A percentile compares a stretch with the other conserved stretches of the same genome.
These are phyloP conservation scores for Kickxella alabastrina DNA, from an alignment of 192 early-diverging fungal species.

Conservation along the genomic window DNA sequence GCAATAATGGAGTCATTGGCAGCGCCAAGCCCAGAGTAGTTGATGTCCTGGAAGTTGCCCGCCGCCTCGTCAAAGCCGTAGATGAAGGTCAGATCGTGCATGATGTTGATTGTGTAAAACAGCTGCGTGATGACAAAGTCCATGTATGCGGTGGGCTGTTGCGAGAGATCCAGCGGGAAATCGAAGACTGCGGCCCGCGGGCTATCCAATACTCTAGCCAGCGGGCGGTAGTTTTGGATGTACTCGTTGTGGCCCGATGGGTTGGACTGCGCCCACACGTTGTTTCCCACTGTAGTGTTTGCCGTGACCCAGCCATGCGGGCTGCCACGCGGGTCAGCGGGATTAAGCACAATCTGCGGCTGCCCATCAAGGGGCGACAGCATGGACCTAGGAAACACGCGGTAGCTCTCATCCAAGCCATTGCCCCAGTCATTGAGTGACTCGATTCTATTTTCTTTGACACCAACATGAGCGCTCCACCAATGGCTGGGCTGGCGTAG, in stretches of 20 bases:
- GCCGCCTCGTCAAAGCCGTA: conserved; percentile 89
- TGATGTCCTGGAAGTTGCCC: conserved; percentile 93
- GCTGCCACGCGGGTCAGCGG: conserved; percentile 42
- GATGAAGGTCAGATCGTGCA: conserved; percentile 83
- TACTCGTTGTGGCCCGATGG: conserved; percentile 61
- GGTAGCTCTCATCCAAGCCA: conserved; percentile 60
- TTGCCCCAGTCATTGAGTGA: conserved; percentile 83
- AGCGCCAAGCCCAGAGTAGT: conserved; percentile 68
- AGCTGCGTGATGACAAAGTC: conserved; percentile 81
- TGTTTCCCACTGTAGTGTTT: conserved; percentile 79
- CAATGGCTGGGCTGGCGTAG: conserved; percentile 78
- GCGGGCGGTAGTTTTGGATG: conserved; percentile 22
- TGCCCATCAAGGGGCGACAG: conserved; percentile 75
- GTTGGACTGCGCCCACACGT: conserved; percentile 82
- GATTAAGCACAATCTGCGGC: conserved; percentile 54
- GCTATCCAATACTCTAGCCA: conserved; percentile 8
- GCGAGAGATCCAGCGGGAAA: conserved; percentile 63
- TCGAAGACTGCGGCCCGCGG: conserved; percentile 56
- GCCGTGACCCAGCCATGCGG: conserved; percentile 51
- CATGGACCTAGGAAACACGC: conserved; percentile 73
- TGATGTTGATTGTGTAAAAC: conserved; percentile 87
- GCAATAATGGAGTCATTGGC: conserved; percentile 83
- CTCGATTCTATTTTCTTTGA: conserved; percentile 58
- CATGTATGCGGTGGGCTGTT: conserved; percentile 66
- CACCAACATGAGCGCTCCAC: conserved; percentile 69